phyloP scores from a whole-genome alignment of 2,329 filamentous ascomycete species.

The Colletotrichum falcatum region DNA sequence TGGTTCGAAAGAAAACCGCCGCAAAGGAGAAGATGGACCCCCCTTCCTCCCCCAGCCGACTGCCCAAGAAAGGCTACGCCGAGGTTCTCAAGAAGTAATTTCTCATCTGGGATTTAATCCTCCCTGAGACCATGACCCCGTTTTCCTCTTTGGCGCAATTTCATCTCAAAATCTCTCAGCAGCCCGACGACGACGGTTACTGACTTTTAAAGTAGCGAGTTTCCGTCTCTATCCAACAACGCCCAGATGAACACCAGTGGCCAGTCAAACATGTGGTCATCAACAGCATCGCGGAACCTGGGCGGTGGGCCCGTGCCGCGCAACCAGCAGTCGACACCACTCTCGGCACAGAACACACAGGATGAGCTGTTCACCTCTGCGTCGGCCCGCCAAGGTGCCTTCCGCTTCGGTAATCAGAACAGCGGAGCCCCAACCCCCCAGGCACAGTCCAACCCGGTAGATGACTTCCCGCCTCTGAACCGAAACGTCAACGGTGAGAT shows the following conservation, averaged over 20 bases:
- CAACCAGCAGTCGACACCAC: conserved; percentile 63
- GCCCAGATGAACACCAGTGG: conserved; percentile 63
- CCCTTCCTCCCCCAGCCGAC: conserved; percentile 8
- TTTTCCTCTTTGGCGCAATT: background rate
- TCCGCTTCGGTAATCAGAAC: conserved; percentile 65
- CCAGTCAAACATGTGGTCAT: conserved; percentile 67
- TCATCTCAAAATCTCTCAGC: background rate
- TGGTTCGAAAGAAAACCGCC: conserved; percentile 24
- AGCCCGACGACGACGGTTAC: conserved; percentile 24
- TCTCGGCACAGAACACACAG: conserved; percentile 63
- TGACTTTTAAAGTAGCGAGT: conserved; percentile 63
- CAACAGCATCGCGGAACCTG: conserved; percentile 61
- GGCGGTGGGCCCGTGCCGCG: conserved; percentile 61
- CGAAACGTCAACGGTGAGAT: conserved; percentile 69
- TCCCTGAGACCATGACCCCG: conserved; percentile 8
- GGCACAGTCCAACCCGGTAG: conserved; percentile 61
- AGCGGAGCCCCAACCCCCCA: conserved; percentile 55
- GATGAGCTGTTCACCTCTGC: conserved; percentile 59
- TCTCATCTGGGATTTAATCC: background rate
- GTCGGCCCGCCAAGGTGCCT: conserved; percentile 62
- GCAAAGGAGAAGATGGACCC: conserved; percentile 25
- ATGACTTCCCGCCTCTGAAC: conserved; percentile 73
- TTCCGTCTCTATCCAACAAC: conserved; percentile 73
- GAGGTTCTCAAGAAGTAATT: conserved; percentile 50
- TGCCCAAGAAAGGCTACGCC: conserved; percentile 46